A percentile compares a stretch with the other conserved stretches of the same genome.
Conservation (phyloP, 2,329 filamentous ascomycete genomes). For the Pseudohalonectria lignicola region DNA sequence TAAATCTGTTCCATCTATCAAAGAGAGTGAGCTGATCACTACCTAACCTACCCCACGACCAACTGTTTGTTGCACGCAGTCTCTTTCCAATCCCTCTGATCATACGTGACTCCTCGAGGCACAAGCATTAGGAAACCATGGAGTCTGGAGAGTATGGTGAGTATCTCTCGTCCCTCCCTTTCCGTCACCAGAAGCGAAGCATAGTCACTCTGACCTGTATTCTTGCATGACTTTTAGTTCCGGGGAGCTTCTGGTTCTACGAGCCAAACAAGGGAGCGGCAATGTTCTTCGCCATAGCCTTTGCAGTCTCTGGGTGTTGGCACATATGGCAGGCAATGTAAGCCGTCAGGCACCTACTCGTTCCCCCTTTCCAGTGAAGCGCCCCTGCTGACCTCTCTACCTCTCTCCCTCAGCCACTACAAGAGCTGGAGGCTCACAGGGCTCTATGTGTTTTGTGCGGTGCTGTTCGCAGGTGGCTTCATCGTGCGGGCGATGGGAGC, state of each 20-base stretch:
- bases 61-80: too few species aligned
- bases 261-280: constrained; percentile 23
- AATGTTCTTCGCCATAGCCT: constrained; percentile 22
- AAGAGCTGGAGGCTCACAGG: constrained; percentile 37
- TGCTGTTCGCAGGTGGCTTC: constrained; percentile 40
- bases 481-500: constrained; percentile 32
- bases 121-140: too few species aligned
- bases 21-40: too few species aligned
- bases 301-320: constrained; percentile 12
- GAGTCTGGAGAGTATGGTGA: neutral
- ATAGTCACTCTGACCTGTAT: neutral
- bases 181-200: neutral
- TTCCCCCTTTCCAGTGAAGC: neutral
- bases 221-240: constrained; percentile 6
- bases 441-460: constrained; percentile 32
- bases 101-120: too few species aligned
- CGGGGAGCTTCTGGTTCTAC: constrained; percentile 17
- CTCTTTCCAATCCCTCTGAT: too few species aligned
- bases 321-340: constrained; percentile 26
- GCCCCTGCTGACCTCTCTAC: neutral
- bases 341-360: constrained; percentile 9
- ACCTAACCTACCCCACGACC: too few species aligned
- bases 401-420: constrained; percentile 21
- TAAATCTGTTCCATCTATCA: too few species aligned
- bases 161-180: neutral